Conservation (phyloP, 495 filamentous ascomycete genomes). For the Penicillium turbatum region DNA sequence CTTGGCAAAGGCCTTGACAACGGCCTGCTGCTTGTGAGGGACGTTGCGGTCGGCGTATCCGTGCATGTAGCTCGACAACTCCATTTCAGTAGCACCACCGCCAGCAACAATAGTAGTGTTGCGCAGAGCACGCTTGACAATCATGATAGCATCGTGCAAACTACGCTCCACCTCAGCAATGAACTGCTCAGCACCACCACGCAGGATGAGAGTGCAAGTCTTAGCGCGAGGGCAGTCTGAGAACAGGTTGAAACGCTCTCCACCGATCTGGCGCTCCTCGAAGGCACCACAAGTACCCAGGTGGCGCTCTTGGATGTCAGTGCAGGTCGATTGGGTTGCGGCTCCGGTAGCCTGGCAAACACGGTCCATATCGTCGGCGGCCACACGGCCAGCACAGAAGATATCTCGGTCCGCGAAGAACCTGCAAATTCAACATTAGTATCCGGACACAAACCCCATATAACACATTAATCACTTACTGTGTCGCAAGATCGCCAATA, state of each 20-base stretch:
- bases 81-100: slow-evolving; percentile 95
- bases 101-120: slow-evolving; percentile 93
- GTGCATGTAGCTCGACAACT: slow-evolving; percentile 88
- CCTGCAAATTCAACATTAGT: slow-evolving; percentile 30
- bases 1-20: slow-evolving; percentile 97
- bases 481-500: slow-evolving; percentile 95
- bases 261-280: slow-evolving; percentile 94
- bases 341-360: slow-evolving; percentile 93
- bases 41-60: slow-evolving; percentile 87
- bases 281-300: slow-evolving; percentile 87
- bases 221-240: slow-evolving; percentile 91
- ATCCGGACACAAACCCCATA: neutral
- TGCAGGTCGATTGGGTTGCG: slow-evolving; percentile 91
- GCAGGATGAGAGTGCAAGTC: slow-evolving; percentile 92
- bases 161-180: slow-evolving; percentile 97
- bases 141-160: slow-evolving; percentile 98
- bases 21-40: slow-evolving; percentile 89
- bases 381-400: slow-evolving; percentile 94
- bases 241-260: slow-evolving; percentile 97
- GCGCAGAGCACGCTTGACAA: slow-evolving; percentile 93
- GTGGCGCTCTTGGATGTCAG: slow-evolving; percentile 84
- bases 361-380: slow-evolving; percentile 91
- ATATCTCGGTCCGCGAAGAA: slow-evolving; percentile 97
- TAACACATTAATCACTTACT: slow-evolving; percentile 50
- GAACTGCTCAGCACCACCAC: slow-evolving; percentile 97